These are phyloP conservation scores for Lactifluus rugatus DNA, from an alignment of 768 basidiomycete species.

Conservation along the genomic window DNA sequence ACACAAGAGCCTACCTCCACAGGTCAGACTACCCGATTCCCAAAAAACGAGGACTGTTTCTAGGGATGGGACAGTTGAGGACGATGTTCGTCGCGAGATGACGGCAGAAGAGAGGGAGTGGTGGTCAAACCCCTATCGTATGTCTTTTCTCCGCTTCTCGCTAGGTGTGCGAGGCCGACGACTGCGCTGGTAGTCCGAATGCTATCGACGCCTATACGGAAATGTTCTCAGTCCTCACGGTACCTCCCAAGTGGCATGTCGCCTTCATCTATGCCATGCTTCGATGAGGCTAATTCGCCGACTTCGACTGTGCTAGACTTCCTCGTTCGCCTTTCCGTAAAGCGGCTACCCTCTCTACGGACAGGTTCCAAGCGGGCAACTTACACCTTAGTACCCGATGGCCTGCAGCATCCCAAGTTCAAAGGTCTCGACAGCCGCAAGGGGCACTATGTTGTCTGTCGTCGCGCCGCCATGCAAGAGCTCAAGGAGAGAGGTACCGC, in stretches of 20 bases:
- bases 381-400: constrained; percentile 40
- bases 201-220: constrained; percentile 54
- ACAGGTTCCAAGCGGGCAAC: constrained; percentile 21
- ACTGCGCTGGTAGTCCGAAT: constrained; percentile 46
- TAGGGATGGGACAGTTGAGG: constrained; percentile 11
- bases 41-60: constrained; percentile 18
- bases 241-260: constrained; percentile 47
- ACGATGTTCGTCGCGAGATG: constrained; percentile 43
- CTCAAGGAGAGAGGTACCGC: constrained; percentile 31
- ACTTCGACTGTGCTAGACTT: constrained; percentile 38
- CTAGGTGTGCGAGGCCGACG: neutral
- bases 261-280: neutral
- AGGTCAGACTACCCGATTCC: constrained; percentile 27
- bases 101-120: constrained; percentile 48
- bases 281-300: neutral
- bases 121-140: constrained; percentile 74
- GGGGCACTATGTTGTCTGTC: constrained; percentile 52
- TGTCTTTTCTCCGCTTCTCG: constrained; percentile 16
- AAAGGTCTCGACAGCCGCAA: constrained; percentile 36
- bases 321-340: constrained; percentile 47
- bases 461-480: constrained; percentile 38
- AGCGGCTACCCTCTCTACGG: constrained; percentile 31
- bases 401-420: constrained; percentile 57
- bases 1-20: constrained; percentile 52
- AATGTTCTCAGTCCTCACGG: constrained; percentile 40